A percentile compares a stretch with the other conserved stretches of the same genome.
These are phyloP conservation scores for Volvox carteri DNA, from an alignment of 163 green algal species.

Conservation along the genomic window DNA sequence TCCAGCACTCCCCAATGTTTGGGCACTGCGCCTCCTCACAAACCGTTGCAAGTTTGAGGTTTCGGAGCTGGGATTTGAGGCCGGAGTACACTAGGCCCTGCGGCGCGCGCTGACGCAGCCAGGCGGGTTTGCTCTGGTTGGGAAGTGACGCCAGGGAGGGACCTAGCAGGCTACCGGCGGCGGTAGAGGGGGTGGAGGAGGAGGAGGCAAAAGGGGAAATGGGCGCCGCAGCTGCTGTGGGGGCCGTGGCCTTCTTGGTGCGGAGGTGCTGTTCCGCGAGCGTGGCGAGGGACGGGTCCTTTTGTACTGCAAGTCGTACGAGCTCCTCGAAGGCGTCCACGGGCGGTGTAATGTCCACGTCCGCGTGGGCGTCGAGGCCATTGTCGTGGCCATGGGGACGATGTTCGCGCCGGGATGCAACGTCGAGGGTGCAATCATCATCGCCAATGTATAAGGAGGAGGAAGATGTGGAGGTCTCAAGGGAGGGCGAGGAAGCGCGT, in stretches of 20 bases:
- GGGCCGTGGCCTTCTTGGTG: slow-evolving; percentile 16
- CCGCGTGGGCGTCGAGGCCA: background rate
- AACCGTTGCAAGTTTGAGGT: slow-evolving; percentile 92
- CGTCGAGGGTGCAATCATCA: background rate
- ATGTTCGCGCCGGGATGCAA: background rate
- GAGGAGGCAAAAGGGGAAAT: slow-evolving; percentile 14
- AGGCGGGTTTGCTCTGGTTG: slow-evolving; percentile 89
- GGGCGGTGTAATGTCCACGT: slow-evolving; percentile 48
- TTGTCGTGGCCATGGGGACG: background rate
- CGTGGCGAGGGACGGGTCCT: slow-evolving; percentile 82
- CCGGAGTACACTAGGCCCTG: slow-evolving; percentile 89
- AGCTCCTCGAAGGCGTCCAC: slow-evolving; percentile 91
- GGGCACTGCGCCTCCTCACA: slow-evolving; percentile 98
- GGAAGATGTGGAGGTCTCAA: background rate
- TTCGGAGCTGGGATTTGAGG: slow-evolving; percentile 85
- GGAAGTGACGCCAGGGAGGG: slow-evolving; percentile 62
- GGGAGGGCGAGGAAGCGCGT: background rate
- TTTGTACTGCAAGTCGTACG: slow-evolving; percentile 84
- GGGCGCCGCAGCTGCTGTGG: background rate
- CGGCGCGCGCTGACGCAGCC: slow-evolving; percentile 93
- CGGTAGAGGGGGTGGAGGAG: background rate
- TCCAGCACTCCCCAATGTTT: slow-evolving; percentile 98
- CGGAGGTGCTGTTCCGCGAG: slow-evolving; percentile 74
- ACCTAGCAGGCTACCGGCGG: slow-evolving; percentile 63
- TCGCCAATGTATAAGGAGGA: background rate